Evolutionary conservation across 352 stramenopile genomes (phyloP), one percentile per base, ranked within the genome.

Genomic region (Phytophthora capsici): DNA sequence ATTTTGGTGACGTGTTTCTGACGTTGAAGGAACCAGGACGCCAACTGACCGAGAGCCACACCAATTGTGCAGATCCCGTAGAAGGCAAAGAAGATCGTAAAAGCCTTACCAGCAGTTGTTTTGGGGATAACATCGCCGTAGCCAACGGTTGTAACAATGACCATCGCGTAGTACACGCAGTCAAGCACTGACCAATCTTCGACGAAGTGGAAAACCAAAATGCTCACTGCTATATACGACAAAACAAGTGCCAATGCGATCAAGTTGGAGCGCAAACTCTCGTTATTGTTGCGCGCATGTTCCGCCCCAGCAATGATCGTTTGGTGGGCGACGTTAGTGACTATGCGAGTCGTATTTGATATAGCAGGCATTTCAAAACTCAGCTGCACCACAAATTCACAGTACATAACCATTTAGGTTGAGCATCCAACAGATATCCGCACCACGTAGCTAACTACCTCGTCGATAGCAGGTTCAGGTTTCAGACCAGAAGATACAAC

Each of bases 121-220:
- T 76, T 46, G 3, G 91, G 88, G 14, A 71, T 63, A 14, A 96
- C 77, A 64, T 97, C 90, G 17, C 86, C 90, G 62, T 96, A 98
- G 4, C 90, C 91, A 28, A 96, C 88, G 1, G 87, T 97, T 7
- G 93, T 98, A n/a, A 98, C 75, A 37, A 95, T 97, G 8, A 97
- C 91, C 69, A 97, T 91, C 26, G 82, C 79, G 73, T 95, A 98
- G 63, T 98, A 98, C 20, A 98, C 66, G 28, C 84, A 87, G 72
- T 98, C 93, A 0, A 97, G 61, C 14, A 89, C 59, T 0, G 63
- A 71, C 82, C 82, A 90, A 8, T 73, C 25, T 51, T 90, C 82
- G 16, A 84, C 56, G 46, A 69, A 85, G 63, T 89, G 76, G 43
- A 81, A 90, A 5, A 85, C 81, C 4, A 89, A 36, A 30, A 89